Percentiles rank a stretch among this genome's conserved stretches.
phyloP scores from a whole-genome alignment of 2,329 filamentous ascomycete species.

The Aureobasidium sp. region DNA sequence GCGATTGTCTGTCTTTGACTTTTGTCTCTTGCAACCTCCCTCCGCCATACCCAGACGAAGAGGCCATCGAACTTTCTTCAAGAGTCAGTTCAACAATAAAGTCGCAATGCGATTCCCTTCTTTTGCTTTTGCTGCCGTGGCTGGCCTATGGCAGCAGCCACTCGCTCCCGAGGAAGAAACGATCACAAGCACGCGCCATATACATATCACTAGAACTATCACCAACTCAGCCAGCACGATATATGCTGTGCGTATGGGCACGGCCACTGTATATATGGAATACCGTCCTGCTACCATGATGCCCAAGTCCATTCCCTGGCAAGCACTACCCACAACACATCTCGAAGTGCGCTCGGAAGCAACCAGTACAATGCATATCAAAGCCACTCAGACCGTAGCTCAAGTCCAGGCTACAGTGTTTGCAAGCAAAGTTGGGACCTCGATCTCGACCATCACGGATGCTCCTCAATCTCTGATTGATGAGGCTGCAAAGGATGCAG shows the following conservation, averaged over 20 bases:
- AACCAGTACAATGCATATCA: conserved; percentile 1
- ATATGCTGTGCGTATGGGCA: not conserved
- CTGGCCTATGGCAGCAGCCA: conserved; percentile 10
- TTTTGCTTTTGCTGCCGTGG: not conserved
- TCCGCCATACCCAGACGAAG: too few species aligned
- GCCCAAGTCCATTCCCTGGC: not conserved
- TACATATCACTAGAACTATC: not conserved
- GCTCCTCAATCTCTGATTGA: not conserved
- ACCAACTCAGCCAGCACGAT: not conserved
- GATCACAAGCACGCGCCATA: not conserved
- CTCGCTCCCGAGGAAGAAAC: not conserved
- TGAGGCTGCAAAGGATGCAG: not conserved
- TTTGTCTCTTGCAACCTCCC: not conserved
- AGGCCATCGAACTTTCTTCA: not conserved
- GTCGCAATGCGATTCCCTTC: not conserved
- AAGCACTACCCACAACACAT: not conserved
- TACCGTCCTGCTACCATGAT: not conserved
- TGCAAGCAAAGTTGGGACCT: not conserved
- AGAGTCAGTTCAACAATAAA: not conserved
- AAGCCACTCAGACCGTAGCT: not conserved
- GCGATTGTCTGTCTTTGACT: not conserved
- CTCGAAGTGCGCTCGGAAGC: not conserved
- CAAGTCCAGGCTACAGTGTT: not conserved
- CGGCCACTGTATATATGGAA: not conserved
- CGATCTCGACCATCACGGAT: not conserved